Conservation (phyloP, 495 filamentous ascomycete species). For the Xylaria scruposa region DNA sequence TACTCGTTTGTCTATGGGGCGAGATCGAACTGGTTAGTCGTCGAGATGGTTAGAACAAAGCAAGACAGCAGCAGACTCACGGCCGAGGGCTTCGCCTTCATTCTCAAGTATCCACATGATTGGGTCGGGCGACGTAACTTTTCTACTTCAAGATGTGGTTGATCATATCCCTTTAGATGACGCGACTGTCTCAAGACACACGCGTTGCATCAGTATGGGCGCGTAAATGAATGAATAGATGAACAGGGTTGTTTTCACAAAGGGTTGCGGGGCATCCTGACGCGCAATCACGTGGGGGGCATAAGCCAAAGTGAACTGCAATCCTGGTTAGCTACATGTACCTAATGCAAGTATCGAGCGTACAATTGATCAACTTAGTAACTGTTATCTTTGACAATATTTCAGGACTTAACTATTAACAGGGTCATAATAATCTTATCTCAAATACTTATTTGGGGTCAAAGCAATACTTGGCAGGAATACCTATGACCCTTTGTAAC, state of each 20-base stretch:
- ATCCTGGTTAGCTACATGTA: no score
- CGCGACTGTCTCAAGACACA: background rate
- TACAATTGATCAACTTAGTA: no score
- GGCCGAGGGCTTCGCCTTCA: conserved; percentile 59
- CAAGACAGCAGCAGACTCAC: conserved; percentile 39
- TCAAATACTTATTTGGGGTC: no score
- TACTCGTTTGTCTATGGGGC: conserved; percentile 66
- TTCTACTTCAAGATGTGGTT: background rate
- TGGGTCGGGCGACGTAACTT: background rate
- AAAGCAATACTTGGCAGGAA: no score
- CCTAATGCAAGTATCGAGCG: no score
- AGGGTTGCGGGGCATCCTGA: no score
- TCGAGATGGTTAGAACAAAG: background rate
- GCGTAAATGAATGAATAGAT: conserved; percentile 12
- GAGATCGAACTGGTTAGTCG: conserved; percentile 2
- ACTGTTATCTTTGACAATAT: no score
- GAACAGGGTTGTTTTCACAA: background rate
- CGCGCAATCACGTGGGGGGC: conserved; percentile 17
- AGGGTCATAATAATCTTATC: no score
- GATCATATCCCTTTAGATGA: conserved; percentile 1
- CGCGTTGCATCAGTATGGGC: background rate
- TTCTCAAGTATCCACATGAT: conserved; percentile 68
- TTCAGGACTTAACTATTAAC: no score
- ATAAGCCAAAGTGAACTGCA: no score
- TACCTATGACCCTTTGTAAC: no score